phyloP scores from a whole-genome alignment of 225 moss, liverwort and hornwort genomes.

The Anthoceros angustus region DNA sequence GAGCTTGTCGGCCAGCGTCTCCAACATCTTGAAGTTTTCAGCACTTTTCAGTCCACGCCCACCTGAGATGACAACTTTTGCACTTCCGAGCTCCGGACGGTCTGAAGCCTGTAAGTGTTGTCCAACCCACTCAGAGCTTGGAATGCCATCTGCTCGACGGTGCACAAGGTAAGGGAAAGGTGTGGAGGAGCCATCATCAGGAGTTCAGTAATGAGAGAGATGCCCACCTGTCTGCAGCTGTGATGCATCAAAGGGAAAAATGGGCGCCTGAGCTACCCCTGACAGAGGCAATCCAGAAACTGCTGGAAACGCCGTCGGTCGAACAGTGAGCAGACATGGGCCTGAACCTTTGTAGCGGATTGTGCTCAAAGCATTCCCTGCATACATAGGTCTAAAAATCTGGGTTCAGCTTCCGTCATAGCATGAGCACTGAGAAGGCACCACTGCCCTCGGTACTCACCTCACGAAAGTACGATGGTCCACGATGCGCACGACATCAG shows the following conservation, averaged over 20 bases:
- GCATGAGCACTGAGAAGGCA: not conserved
- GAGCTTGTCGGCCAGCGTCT: constrained; percentile 78
- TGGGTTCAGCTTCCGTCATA: not conserved
- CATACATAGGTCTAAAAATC: constrained; percentile 68
- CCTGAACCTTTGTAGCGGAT: constrained; percentile 56
- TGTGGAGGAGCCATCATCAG: not conserved
- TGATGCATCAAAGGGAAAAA: constrained; percentile 45
- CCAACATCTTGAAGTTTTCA: constrained; percentile 83
- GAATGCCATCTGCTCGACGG: constrained; percentile 26
- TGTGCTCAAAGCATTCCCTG: constrained; percentile 81
- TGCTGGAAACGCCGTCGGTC: constrained; percentile 67
- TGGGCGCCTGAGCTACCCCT: constrained; percentile 33
- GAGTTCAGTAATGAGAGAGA: not conserved
- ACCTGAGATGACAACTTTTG: constrained; percentile 75
- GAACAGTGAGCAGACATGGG: constrained; percentile 72
- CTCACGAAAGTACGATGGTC: constrained; percentile 74
- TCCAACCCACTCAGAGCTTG: constrained; percentile 73
- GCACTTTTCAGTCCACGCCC: constrained; percentile 71
- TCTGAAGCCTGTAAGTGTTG: constrained; percentile 61
- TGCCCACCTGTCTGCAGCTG: constrained; percentile 43
- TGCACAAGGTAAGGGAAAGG: too few relatives aligned
- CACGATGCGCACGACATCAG: constrained; percentile 65
- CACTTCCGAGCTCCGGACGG: constrained; percentile 77
- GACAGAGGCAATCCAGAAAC: constrained; percentile 11
- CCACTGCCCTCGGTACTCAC: constrained; percentile 10